These are phyloP conservation scores for Pseudogymnoascus sp. DNA, from an alignment of 2,329 filamentous ascomycete genomes.

Conservation along the genomic window DNA sequence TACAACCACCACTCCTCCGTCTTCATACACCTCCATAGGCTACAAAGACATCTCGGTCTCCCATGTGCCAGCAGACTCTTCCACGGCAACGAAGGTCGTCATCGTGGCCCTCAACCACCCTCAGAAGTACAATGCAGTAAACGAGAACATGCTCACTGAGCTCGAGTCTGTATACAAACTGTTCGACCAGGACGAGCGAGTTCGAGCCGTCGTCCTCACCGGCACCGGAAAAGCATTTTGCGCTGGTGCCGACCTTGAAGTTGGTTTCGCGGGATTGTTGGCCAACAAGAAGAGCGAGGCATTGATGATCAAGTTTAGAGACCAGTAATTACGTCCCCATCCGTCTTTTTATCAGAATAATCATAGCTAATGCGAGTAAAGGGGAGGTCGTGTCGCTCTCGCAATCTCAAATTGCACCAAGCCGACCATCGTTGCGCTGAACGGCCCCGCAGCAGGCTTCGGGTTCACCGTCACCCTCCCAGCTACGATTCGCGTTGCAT, in stretches of 20 bases:
- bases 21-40: slow-evolving; percentile 33
- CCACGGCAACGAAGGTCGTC: slow-evolving; percentile 51
- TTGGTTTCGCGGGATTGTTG: slow-evolving; percentile 9
- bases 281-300: slow-evolving; percentile 9
- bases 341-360: slow-evolving; percentile 12
- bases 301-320: slow-evolving; percentile 13
- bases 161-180: slow-evolving; percentile 45
- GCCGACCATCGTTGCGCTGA: slow-evolving; percentile 49
- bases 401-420: slow-evolving; percentile 50
- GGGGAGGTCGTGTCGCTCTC: slow-evolving; percentile 44
- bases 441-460: slow-evolving; percentile 51
- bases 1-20: slow-evolving; percentile 16
- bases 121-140: slow-evolving; percentile 60
- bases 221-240: slow-evolving; percentile 46
- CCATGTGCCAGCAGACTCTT: slow-evolving; percentile 41
- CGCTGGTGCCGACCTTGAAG: slow-evolving; percentile 35
- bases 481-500: slow-evolving; percentile 44
- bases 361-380: slow-evolving; percentile 28
- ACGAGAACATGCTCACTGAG: slow-evolving; percentile 51
- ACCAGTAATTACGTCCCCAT: slow-evolving; percentile 16
- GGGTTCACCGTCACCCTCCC: slow-evolving; percentile 55
- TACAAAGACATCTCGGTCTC: slow-evolving; percentile 39
- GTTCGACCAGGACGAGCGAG: slow-evolving; percentile 44
- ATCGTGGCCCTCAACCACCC: slow-evolving; percentile 58
- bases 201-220: slow-evolving; percentile 46